Evolutionary conservation across 75 land plant species (phyloP), one percentile per base, ranked within the genome.

Genomic region (Picea glauca): DNA sequence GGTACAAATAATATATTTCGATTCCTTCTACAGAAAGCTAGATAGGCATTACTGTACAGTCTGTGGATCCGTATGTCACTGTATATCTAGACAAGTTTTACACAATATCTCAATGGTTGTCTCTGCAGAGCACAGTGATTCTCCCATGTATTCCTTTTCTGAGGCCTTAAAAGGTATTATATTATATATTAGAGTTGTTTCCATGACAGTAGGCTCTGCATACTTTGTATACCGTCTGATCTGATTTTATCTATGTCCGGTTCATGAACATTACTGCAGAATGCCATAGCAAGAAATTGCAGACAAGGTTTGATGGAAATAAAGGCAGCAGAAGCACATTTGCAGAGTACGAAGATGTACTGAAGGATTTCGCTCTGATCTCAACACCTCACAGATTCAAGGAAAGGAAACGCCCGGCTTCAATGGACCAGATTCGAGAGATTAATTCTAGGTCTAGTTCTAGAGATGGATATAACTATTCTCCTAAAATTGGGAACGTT

Each of bases 151-250:
- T 46, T 88, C 88, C 40, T 88, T 86, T 64, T 81, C 92, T 56
- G 72, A 60, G 17, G 88, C 90, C 62, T 72, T 91, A 26, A 84
- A 83, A 91, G 92, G 92, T 90, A 77, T n/a, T 63, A n/a, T 21
- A 31, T 68, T 33, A 7, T 13, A 5, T 20, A 14, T 68, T 68
- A 31, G 72, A 33, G 15, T 33, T 14, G 18, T 31, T 26, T 0
- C 15, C 38, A 30, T 31, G 7, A 30, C 72, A 1, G 20, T 63
- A 26, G 2, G 26, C 26, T 26, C 26, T 3, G 26, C 26, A n/a
- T 78, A 43, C 62, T 20, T 31, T 75, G 8, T n/a, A 32, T 60
- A 12, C 14, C 66, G 15, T 62, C 61, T 56, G 58, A 33, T 78
- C 40, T 75, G 17, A 14, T 30, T 18, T n/a, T 43, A 59, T 70